Evolutionary conservation across 805 yeast species (phyloP).

Genomic region (Pichia insulana): DNA sequence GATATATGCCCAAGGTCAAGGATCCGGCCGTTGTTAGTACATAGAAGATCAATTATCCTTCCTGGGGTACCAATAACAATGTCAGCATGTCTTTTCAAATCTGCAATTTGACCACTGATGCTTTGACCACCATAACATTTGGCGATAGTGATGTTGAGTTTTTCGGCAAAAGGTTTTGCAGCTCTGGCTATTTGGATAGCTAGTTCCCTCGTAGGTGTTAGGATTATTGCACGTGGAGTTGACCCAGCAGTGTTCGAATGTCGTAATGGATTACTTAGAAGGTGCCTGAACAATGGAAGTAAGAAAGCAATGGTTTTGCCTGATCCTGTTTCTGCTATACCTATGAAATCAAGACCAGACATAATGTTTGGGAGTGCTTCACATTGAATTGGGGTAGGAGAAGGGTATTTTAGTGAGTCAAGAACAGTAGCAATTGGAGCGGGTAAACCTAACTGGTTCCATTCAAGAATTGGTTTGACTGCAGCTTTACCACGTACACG

Average conservation of each 20-base stretch:
- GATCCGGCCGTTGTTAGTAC: conserved; percentile 75
- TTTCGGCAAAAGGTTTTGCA: conserved; percentile 46
- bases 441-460: conserved; percentile 81
- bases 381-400: conserved; percentile 83
- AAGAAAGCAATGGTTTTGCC: conserved; percentile 90
- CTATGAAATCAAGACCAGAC: conserved; percentile 85
- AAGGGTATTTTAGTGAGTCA: conserved; percentile 39
- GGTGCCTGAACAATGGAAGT: conserved; percentile 76
- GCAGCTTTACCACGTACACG: conserved; percentile 53
- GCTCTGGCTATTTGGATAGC: conserved; percentile 78
- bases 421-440: conserved; percentile 45
- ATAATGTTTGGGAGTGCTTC: conserved; percentile 87
- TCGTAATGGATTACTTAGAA: conserved; percentile 48
- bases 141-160: conserved; percentile 42
- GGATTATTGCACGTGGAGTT: conserved; percentile 71
- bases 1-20: conserved; percentile 61
- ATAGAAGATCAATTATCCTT: conserved; percentile 76
- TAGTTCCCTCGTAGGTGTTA: conserved; percentile 90
- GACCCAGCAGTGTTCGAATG: conserved; percentile 38
- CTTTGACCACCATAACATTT: conserved; percentile 92
- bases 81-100: conserved; percentile 67
- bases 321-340: conserved; percentile 93
- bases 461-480: conserved; percentile 52
- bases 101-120: conserved; percentile 73
- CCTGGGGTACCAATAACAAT: conserved; percentile 94